Evolutionary conservation across 2,329 filamentous ascomycete species (phyloP).

Genomic region (Penicillium sp.): DNA sequence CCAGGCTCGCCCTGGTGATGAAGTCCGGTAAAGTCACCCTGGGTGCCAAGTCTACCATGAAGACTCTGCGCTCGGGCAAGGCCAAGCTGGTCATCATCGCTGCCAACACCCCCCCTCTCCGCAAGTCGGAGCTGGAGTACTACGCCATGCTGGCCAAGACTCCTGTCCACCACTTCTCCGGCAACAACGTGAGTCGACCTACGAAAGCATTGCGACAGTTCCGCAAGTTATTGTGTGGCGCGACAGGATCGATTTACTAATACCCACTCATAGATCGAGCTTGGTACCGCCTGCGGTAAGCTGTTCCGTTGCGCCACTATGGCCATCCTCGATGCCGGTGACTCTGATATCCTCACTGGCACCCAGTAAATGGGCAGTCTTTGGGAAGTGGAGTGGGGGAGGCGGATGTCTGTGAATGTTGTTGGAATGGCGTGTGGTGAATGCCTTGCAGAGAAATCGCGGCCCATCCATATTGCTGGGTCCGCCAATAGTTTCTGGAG

Average conservation of each 20-base stretch:
- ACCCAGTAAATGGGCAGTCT: conserved; percentile 22
- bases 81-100: conserved; percentile 97
- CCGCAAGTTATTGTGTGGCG: background rate
- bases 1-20: conserved; percentile 71
- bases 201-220: background rate
- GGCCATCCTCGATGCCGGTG: conserved; percentile 94
- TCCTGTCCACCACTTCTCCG: conserved; percentile 95
- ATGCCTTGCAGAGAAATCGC: conserved; percentile 10
- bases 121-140: conserved; percentile 96
- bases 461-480: background rate
- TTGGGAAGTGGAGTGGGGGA: conserved; percentile 11
- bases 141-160: conserved; percentile 93
- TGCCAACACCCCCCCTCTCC: conserved; percentile 95
- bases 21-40: conserved; percentile 73
- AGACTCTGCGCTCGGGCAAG: conserved; percentile 92
- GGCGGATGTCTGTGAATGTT: conserved; percentile 13
- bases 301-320: conserved; percentile 98
- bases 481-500: no score
- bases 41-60: conserved; percentile 86
- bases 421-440: conserved; percentile 16
- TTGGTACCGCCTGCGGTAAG: conserved; percentile 98
- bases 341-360: conserved; percentile 87
- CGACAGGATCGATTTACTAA: conserved; percentile 57
- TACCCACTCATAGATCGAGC: conserved; percentile 78
- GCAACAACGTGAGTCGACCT: conserved; percentile 91